These are phyloP conservation scores for Fusarium buharicum DNA, from an alignment of 2,329 filamentous ascomycete genomes.

Conservation along the genomic window DNA sequence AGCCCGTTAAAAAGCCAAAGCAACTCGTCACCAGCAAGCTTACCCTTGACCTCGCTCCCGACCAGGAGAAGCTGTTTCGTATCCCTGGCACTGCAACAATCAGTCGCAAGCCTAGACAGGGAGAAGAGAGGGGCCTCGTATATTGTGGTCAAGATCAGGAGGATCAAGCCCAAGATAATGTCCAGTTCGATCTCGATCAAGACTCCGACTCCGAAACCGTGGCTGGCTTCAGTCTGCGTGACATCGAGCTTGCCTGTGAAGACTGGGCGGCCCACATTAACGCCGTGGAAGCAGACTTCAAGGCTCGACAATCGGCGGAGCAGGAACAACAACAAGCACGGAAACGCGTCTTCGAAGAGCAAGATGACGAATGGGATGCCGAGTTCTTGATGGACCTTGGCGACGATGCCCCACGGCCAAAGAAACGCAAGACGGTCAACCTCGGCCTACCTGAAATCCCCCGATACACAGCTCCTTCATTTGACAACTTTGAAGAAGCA, in stretches of 20 bases:
- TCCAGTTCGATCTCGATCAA: constrained; percentile 60
- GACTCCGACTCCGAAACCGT: constrained; percentile 72
- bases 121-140: constrained; percentile 63
- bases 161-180: constrained; percentile 49
- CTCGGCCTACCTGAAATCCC: constrained; percentile 68
- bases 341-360: constrained; percentile 52
- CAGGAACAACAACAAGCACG: constrained; percentile 46
- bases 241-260: constrained; percentile 85
- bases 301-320: constrained; percentile 47
- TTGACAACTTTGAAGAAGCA: constrained; percentile 82
- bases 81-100: constrained; percentile 70
- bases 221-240: constrained; percentile 79
- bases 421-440: constrained; percentile 74
- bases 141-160: constrained; percentile 55
- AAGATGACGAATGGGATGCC: constrained; percentile 71
- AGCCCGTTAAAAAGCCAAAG: constrained; percentile 81
- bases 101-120: constrained; percentile 65
- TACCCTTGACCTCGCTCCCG: constrained; percentile 83
- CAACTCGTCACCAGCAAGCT: constrained; percentile 87
- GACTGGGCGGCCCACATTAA: constrained; percentile 80
- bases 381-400: constrained; percentile 66
- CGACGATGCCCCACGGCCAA: constrained; percentile 62
- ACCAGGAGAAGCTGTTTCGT: constrained; percentile 87
- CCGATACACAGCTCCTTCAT: constrained; percentile 72
- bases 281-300: constrained; percentile 55